phyloP scores from a whole-genome alignment of 345 rosid genomes.

The Angophora floribunda region DNA sequence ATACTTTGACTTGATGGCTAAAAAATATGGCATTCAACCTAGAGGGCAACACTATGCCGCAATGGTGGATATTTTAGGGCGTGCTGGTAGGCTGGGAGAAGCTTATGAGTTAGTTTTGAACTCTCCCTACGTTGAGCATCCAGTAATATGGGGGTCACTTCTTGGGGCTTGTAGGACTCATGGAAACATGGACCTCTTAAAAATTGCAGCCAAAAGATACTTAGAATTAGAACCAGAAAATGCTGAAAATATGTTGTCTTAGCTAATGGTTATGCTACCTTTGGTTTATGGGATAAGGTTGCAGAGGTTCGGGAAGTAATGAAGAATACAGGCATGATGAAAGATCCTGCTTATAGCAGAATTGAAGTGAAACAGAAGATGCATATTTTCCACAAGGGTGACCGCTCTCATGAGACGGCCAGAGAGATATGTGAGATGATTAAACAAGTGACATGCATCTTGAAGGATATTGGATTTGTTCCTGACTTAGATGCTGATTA shows the following conservation, averaged over 20 bases:
- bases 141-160: slow-evolving; percentile 61
- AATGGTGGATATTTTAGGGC: slow-evolving; percentile 61
- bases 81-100: slow-evolving; percentile 58
- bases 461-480: slow-evolving; percentile 37
- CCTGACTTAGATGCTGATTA: slow-evolving; percentile 17
- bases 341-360: slow-evolving; percentile 63
- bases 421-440: slow-evolving; percentile 35
- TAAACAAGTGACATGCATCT: slow-evolving; percentile 24
- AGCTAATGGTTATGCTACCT: slow-evolving; percentile 51
- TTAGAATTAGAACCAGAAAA: slow-evolving; percentile 48
- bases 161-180: slow-evolving; percentile 65
- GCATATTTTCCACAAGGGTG: slow-evolving; percentile 41
- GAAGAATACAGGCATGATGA: slow-evolving; percentile 34
- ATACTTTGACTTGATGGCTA: slow-evolving; percentile 42
- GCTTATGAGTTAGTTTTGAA: slow-evolving; percentile 47
- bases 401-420: slow-evolving; percentile 32
- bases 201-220: slow-evolving; percentile 41
- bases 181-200: slow-evolving; percentile 40
- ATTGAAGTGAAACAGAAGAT: slow-evolving; percentile 50
- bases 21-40: slow-evolving; percentile 49
- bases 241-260: slow-evolving; percentile 58
- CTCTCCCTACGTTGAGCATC: slow-evolving; percentile 47
- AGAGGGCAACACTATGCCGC: slow-evolving; percentile 59
- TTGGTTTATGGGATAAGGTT: slow-evolving; percentile 53
- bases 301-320: slow-evolving; percentile 47